Evolutionary conservation across 1,284 basidiomycete species (phyloP).

Genomic region (Moesziomyces sp.): DNA sequence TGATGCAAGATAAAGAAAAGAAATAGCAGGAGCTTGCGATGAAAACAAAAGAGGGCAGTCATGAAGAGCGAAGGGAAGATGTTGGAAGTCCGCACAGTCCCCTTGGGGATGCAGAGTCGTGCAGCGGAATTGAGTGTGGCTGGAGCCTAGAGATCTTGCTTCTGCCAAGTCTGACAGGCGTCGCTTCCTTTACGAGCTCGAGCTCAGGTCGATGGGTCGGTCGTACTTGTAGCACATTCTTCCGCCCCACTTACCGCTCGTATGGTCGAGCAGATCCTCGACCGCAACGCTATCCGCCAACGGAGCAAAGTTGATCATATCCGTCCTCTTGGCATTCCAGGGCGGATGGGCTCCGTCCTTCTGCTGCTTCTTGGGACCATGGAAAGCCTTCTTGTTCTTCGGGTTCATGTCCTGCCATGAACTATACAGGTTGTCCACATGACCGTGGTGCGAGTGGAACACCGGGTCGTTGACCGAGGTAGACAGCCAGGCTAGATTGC

Average conservation of each 20-base stretch:
- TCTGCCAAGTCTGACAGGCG: too few species aligned
- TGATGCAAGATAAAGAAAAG: too few species aligned
- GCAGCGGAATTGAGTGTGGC: too few species aligned
- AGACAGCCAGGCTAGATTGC: slow-evolving; percentile 29
- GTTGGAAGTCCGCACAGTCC: too few species aligned
- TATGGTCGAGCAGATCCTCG: slow-evolving; percentile 23
- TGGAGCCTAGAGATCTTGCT: too few species aligned
- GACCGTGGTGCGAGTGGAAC: slow-evolving; percentile 20
- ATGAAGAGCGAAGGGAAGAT: too few species aligned
- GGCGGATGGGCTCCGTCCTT: slow-evolving; percentile 11
- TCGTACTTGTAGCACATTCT: slow-evolving; percentile 41
- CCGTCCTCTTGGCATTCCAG: slow-evolving; percentile 20
- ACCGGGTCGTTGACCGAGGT: slow-evolving; percentile 17
- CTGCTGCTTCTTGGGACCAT: slow-evolving; percentile 31
- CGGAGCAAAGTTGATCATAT: slow-evolving; percentile 31
- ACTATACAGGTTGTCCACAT: slow-evolving; percentile 15
- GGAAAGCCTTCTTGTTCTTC: slow-evolving; percentile 17
- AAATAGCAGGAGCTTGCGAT: too few species aligned
- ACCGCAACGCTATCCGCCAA: slow-evolving; percentile 24
- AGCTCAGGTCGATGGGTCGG: slow-evolving; percentile 13
- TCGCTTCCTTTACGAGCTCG: too few species aligned
- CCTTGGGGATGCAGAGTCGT: too few species aligned
- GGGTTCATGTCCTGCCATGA: slow-evolving; percentile 18
- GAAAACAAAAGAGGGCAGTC: too few species aligned
- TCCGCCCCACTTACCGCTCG: slow-evolving; percentile 21